Evolutionary conservation across 306 rosid genomes (phyloP), one percentile per base, ranked within the genome.

Genomic region (Corylus avellana): DNA sequence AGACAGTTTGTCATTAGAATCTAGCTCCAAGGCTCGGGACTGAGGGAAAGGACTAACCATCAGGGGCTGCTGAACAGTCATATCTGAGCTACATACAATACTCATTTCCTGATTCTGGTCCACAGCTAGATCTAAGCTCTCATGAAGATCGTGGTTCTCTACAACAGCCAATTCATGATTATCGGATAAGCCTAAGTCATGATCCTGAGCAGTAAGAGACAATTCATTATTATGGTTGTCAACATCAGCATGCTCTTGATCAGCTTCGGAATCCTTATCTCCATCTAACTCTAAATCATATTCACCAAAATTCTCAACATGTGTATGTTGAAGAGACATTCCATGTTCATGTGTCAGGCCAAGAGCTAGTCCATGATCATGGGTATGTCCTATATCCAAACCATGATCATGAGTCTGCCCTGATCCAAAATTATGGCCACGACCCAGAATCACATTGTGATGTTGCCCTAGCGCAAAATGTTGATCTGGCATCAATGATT

Each of bases 31-130:
- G 1, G 84, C 78, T 44, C 85, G 84, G 69, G 80, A 83, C 79
- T 88, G 91, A 53, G 83, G 75, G 42, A 86, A 83, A 70, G 80
- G 70, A 64, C 73, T 47, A 58, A 54, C 48, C 25, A 64, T 73
- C 37, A 81, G 77, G 42, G 84, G 80, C 70, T 76, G 70, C 70
- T 76, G 70, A 71, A 35, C 37, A 66, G 76, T 48, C 83, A 85
- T 63, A 76, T 84, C 86, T 12, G 78, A 73, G 57, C 27, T 77
- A 55, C 79, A 20, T 6, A 82, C 59, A 55, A 88, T 82, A 61
- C 79, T 54, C 77, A 86, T 48, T 14, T 88, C 89, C 58, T 74
- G 84, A 77, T 78, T 84, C 67, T 86, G 85, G 37, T 86, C 90
- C 79, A 82, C 67, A 10, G 81, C 78, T 27, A 84, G 73, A 75